Evolutionary conservation across 2,329 filamentous ascomycete genomes (phyloP), one percentile per base, ranked within the genome.

Genomic region (Neofusicoccum ribis): DNA sequence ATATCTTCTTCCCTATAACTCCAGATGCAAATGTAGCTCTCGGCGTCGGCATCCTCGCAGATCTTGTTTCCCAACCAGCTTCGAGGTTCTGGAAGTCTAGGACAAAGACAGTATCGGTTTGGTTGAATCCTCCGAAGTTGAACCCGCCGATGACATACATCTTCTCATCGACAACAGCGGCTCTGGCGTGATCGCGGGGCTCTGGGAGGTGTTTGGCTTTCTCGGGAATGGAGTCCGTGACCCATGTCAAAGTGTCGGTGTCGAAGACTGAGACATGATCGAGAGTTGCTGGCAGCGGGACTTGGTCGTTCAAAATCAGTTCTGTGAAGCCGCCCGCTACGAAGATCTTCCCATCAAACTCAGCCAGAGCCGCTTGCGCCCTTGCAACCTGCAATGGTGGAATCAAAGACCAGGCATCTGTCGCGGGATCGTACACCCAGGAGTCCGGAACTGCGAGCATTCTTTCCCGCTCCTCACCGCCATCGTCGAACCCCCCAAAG

Each of bases 401-500:
- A 20, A 46, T 20, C 43, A 17, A 46, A 2, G n/a, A 46, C 43
- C 17, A 46, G 14, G 9, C 17, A 31, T 31, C 27, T 5, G 27
- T 7, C 27, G 27, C 27, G 1, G 27, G 27, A 15, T 46, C 43
- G 43, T 46, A 17, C 9, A 46, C 43, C n/a, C 15, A 5, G 8
- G 15, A 46, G n/a, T 20, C 15, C 5, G 43, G 9, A 15, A 46
- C 43, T 46, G 43, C 43, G 43, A 9, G 43, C 27, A 46, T n/a
- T 46, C 8, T 46, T 20, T 17, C n/a, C 43, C 14, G 43, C 43
- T 46, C 15, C 3, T 46, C n/a, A 20, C n/a, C n/a, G 11, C n/a
- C 17, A 34, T 69, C 68, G 1, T 49, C 67, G 0, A 75, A 52
- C 0, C 72, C 72, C 11, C 72, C 72, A 1, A 74, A 64, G 8